Conservation (phyloP, 352 stramenopile species). For the Blastocystis sp. region DNA sequence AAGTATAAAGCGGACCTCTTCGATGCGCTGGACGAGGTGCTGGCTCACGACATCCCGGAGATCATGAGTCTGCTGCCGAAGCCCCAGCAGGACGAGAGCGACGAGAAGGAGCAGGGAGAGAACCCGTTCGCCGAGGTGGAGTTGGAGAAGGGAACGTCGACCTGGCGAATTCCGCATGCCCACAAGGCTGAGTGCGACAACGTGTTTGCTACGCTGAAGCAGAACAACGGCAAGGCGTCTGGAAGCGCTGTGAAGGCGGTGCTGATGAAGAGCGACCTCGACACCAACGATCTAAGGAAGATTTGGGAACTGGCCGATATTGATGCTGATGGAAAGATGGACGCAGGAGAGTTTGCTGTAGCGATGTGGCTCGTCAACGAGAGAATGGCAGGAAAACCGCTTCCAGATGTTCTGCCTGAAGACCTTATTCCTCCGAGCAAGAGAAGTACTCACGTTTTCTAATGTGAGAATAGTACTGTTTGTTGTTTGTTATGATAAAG, state of each 20-base stretch:
- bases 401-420: slow-evolving; percentile 68
- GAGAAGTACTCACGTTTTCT: slow-evolving; percentile 62
- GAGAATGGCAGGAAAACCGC: slow-evolving; percentile 71
- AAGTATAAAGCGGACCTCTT: slow-evolving; percentile 77
- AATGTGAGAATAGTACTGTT: neutral
- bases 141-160: slow-evolving; percentile 27
- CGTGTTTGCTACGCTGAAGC: slow-evolving; percentile 73
- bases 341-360: slow-evolving; percentile 81
- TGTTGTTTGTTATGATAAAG: neutral
- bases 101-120: slow-evolving; percentile 29
- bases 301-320: slow-evolving; percentile 84
- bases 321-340: slow-evolving; percentile 78
- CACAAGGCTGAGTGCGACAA: slow-evolving; percentile 76
- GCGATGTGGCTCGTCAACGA: slow-evolving; percentile 79
- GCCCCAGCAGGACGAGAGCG: slow-evolving; percentile 33
- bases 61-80: slow-evolving; percentile 75
- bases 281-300: slow-evolving; percentile 73
- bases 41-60: slow-evolving; percentile 83
- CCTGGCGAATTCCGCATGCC: slow-evolving; percentile 72
- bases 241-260: slow-evolving; percentile 71
- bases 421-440: slow-evolving; percentile 65
- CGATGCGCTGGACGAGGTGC: slow-evolving; percentile 77
- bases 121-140: slow-evolving; percentile 67
- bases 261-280: slow-evolving; percentile 76
- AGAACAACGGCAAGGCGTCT: slow-evolving; percentile 62